These are phyloP conservation scores for Chrysanthemum lavandulifolium DNA, from an alignment of 129 eudicot species.

Conservation along the genomic window DNA sequence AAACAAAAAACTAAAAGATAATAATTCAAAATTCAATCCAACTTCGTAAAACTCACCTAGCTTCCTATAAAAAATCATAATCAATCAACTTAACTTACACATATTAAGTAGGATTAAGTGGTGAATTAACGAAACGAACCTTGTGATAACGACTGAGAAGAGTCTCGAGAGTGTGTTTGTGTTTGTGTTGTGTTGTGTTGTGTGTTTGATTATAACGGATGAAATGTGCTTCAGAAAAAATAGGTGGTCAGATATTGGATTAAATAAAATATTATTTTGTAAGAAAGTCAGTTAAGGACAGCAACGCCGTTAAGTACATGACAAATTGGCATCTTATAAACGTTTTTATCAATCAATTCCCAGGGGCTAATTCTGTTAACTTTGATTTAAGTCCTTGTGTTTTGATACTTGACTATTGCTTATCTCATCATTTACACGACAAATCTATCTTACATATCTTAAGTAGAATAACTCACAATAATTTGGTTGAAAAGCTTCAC, in stretches of 20 bases:
- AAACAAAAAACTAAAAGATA: no score
- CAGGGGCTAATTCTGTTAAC: neutral
- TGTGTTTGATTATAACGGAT: constrained; percentile 17
- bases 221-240: constrained; percentile 30
- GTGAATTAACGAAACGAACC: constrained; percentile 1
- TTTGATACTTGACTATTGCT: constrained; percentile 6
- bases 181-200: no score
- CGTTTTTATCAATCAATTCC: constrained; percentile 23
- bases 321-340: constrained; percentile 31
- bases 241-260: constrained; percentile 15
- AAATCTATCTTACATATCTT: no score
- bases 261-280: neutral
- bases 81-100: no score
- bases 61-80: neutral
- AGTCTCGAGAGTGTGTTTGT: constrained; percentile 1
- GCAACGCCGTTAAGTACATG: constrained; percentile 20
- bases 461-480: no score
- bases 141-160: constrained; percentile 1
- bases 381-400: neutral
- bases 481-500: no score
- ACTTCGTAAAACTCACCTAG: no score
- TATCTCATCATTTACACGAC: no score
- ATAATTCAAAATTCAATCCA: no score
- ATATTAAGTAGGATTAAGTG: neutral
- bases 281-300: constrained; percentile 22